A percentile compares a stretch with the other conserved stretches of the same genome.
These are phyloP conservation scores for Solanum medicagineum DNA, from an alignment of 257 asterid species.

Conservation along the genomic window DNA sequence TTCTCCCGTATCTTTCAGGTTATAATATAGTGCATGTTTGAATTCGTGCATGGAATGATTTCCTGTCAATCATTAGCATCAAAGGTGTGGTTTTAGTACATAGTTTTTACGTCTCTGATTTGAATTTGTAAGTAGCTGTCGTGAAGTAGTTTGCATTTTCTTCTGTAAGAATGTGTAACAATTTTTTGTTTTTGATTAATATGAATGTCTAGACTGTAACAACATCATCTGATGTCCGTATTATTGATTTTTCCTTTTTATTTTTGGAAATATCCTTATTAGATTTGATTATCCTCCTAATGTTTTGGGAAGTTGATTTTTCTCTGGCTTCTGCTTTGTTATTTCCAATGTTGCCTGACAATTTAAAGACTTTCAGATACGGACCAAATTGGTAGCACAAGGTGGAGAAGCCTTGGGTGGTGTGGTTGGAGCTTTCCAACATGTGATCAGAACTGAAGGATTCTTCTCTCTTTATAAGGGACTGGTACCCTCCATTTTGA, in stretches of 20 bases:
- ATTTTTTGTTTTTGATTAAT: neutral
- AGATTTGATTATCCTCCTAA: neutral
- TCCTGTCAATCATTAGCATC: neutral
- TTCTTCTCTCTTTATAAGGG: constrained; percentile 93
- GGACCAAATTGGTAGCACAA: constrained; percentile 89
- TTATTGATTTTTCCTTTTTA: neutral
- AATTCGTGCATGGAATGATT: neutral
- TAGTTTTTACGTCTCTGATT: neutral
- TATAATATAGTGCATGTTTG: neutral
- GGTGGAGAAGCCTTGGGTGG: constrained; percentile 96
- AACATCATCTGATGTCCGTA: neutral
- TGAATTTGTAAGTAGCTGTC: neutral
- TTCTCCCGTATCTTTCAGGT: neutral
- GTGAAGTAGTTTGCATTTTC: neutral
- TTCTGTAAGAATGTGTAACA: neutral
- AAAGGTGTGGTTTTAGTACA: neutral
- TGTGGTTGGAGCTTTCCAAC: constrained; percentile 79
- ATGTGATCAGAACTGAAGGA: constrained; percentile 84
- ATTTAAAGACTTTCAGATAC: constrained; percentile 43
- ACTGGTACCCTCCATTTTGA: constrained; percentile 74
- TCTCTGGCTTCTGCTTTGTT: neutral
- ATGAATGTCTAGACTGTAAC: neutral
- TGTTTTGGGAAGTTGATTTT: neutral
- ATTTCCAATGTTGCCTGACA: neutral
- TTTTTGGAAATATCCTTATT: neutral